Evolutionary conservation across 2,329 filamentous ascomycete species (phyloP).

Genomic region (Hypocreales sp.): DNA sequence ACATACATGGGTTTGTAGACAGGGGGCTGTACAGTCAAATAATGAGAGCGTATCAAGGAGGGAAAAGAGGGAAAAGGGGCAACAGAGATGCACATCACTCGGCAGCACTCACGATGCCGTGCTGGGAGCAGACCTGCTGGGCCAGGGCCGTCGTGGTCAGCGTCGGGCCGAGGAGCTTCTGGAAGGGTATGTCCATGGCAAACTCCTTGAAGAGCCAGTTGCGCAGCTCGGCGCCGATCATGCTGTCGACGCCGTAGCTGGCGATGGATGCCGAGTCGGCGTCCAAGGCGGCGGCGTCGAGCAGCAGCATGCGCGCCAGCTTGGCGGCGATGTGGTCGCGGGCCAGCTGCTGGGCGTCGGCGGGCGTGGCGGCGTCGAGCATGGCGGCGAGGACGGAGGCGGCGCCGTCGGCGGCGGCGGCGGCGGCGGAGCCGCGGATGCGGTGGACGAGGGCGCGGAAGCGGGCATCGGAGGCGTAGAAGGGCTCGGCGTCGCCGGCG

Average conservation of each 20-base stretch:
- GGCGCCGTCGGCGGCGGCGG: constrained; percentile 4
- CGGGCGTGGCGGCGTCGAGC: constrained; percentile 3
- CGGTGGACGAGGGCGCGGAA: too few relatives aligned
- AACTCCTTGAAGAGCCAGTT: constrained; percentile 8
- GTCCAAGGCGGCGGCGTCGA: constrained; percentile 4
- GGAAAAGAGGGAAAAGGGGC: too few relatives aligned
- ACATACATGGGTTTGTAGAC: too few relatives aligned
- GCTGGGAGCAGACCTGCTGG: too few relatives aligned
- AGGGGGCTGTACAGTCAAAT: too few relatives aligned
- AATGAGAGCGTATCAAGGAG: too few relatives aligned
- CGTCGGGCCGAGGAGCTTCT: constrained; percentile 10
- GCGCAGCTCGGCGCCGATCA: constrained; percentile 9
- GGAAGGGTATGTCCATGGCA: constrained; percentile 7
- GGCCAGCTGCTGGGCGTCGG: constrained; percentile 3
- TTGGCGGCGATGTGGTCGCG: constrained; percentile 7
- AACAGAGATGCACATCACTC: too few relatives aligned
- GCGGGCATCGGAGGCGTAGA: constrained; percentile 9
- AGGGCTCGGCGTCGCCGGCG: constrained; percentile 2
- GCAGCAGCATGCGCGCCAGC: constrained; percentile 5
- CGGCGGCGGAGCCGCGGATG: constrained; percentile 9
- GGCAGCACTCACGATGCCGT: too few relatives aligned
- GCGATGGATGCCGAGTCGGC: constrained; percentile 6
- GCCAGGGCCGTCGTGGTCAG: too few relatives aligned
- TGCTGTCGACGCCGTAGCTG: constrained; percentile 9
- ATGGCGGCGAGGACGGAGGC: constrained; percentile 7